Evolutionary conservation across 2,329 filamentous ascomycete species (phyloP).

Genomic region (Cladosporium sp.): DNA sequence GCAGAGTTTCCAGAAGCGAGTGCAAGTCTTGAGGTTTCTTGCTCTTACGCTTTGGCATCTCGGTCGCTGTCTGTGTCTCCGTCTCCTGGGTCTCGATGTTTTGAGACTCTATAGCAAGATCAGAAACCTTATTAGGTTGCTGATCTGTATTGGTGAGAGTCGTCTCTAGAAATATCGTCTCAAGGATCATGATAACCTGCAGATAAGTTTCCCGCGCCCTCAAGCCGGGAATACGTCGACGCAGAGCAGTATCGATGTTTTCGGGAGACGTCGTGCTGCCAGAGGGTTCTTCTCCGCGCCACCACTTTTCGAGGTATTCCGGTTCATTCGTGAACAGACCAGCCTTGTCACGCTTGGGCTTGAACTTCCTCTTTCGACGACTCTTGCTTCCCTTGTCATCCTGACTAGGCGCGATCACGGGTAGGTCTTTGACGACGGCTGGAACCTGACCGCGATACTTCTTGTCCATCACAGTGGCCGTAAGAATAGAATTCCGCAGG

Average conservation of each 20-base stretch:
- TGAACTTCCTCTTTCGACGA: slow-evolving; percentile 54
- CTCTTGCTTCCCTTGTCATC: slow-evolving; percentile 23
- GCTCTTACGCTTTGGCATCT: slow-evolving; percentile 29
- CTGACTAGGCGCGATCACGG: slow-evolving; percentile 28
- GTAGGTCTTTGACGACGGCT: slow-evolving; percentile 54
- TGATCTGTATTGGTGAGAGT: not conserved
- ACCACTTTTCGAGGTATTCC: slow-evolving; percentile 62
- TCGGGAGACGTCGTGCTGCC: slow-evolving; percentile 35
- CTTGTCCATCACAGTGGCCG: slow-evolving; percentile 60
- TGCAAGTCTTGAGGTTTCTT: slow-evolving; percentile 54
- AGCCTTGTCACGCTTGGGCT: slow-evolving; percentile 57
- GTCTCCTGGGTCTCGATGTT: slow-evolving; percentile 23
- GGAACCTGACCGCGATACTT: slow-evolving; percentile 71
- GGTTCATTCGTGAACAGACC: slow-evolving; percentile 64
- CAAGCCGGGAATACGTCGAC: slow-evolving; percentile 57
- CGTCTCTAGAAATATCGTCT: slow-evolving; percentile 65
- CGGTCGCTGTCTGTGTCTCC: slow-evolving; percentile 13
- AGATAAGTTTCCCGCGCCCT: slow-evolving; percentile 71
- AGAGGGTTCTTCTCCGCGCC: slow-evolving; percentile 52
- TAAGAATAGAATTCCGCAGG: slow-evolving; percentile 43
- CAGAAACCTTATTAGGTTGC: not conserved
- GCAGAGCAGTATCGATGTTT: slow-evolving; percentile 43
- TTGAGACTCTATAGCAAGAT: slow-evolving; percentile 10
- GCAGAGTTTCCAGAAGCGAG: slow-evolving; percentile 63
- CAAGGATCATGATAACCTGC: slow-evolving; percentile 72